These are phyloP conservation scores for Glycine latifolia DNA, from an alignment of 306 rosid species.

Conservation along the genomic window DNA sequence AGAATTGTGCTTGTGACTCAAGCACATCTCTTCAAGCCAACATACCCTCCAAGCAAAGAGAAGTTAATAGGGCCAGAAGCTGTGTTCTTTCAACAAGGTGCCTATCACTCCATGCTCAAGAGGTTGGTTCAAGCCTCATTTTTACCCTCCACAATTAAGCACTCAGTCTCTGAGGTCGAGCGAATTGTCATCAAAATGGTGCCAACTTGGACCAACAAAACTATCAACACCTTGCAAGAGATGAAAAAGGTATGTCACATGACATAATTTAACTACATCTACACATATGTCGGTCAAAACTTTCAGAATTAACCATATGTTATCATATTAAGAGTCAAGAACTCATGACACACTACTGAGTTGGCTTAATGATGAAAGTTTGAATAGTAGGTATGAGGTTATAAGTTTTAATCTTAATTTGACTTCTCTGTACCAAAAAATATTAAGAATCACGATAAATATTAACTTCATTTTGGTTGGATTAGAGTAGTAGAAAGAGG, in stretches of 20 bases:
- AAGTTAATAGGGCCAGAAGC: slow-evolving; percentile 85
- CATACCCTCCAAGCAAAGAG: slow-evolving; percentile 94
- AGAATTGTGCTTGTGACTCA: slow-evolving; percentile 72
- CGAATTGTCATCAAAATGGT: slow-evolving; percentile 61
- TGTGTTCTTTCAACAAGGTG: slow-evolving; percentile 83
- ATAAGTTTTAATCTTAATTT: too few species aligned
- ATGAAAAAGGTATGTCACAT: slow-evolving; percentile 72
- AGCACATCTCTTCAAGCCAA: slow-evolving; percentile 82
- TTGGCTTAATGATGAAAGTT: too few species aligned
- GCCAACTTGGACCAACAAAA: slow-evolving; percentile 66
- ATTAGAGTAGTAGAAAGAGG: background rate
- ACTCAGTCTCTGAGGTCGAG: slow-evolving; percentile 71
- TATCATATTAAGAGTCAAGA: too few species aligned
- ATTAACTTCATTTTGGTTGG: background rate
- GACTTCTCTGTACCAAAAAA: too few species aligned
- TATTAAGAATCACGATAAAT: too few species aligned
- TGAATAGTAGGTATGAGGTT: too few species aligned
- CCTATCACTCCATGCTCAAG: slow-evolving; percentile 77
- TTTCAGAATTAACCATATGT: background rate
- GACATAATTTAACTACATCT: background rate
- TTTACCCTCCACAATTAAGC: slow-evolving; percentile 62
- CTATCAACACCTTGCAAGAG: slow-evolving; percentile 79
- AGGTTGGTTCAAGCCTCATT: slow-evolving; percentile 72
- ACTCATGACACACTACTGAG: too few species aligned
- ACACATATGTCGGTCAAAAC: background rate